phyloP scores from a whole-genome alignment of 331 rosid genomes.

The Arachis monticola region DNA sequence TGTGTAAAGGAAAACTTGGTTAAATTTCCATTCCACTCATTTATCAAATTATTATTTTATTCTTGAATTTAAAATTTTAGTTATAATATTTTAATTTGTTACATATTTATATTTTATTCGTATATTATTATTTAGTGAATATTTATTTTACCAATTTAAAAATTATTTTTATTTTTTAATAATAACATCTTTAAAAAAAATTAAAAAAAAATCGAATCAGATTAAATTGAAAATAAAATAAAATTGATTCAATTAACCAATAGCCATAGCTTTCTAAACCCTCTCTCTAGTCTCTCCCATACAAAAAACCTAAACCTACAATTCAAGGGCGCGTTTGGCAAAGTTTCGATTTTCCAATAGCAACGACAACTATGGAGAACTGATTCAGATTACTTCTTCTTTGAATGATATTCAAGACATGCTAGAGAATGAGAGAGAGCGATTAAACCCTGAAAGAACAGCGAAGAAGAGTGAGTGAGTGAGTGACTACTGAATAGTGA shows the following conservation, averaged over 20 bases:
- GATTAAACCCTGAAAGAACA: neutral
- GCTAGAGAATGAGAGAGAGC: neutral
- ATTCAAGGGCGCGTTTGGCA: conserved; percentile 3
- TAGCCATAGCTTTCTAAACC: neutral
- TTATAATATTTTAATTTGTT: too few relatives aligned
- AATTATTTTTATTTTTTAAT: neutral
- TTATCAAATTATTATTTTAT: too few relatives aligned
- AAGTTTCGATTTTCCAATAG: neutral
- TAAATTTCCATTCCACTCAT: too few relatives aligned
- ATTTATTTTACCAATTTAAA: neutral
- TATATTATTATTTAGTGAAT: conserved; percentile 37
- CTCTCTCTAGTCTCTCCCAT: too few relatives aligned
- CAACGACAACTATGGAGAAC: too few relatives aligned
- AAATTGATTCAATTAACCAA: conserved; percentile 2
- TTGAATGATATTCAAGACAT: too few relatives aligned
- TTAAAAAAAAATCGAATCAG: too few relatives aligned
- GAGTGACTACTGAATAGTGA: neutral
- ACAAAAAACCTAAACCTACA: neutral
- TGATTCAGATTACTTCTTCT: too few relatives aligned
- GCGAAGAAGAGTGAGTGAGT: neutral
- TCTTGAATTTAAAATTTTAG: too few relatives aligned
- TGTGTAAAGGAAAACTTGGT: too few relatives aligned
- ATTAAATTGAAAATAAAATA: too few relatives aligned
- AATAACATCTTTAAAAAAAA: neutral
- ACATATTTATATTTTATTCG: too few relatives aligned